Conservation (phyloP, 2,329 filamentous ascomycete species). For the Fusarium longipes region DNA sequence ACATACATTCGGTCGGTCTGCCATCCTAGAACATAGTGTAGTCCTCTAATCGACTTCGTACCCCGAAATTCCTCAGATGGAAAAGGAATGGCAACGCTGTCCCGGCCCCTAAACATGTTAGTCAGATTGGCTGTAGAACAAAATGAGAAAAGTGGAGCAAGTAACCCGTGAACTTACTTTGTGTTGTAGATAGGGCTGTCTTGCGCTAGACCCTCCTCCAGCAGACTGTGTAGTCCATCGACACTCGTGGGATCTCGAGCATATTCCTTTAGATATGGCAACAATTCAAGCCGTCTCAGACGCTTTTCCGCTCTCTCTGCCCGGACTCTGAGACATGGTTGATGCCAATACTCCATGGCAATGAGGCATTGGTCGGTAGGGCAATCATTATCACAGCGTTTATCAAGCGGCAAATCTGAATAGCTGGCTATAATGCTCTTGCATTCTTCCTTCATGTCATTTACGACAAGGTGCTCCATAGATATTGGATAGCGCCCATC, state of each 20-base stretch:
- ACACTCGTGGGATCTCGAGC: neutral
- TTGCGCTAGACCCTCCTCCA: neutral
- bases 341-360: neutral
- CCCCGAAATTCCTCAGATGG: neutral
- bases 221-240: neutral
- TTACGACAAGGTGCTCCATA: neutral
- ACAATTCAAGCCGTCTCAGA: neutral
- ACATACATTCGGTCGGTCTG: neutral
- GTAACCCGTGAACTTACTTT: neutral
- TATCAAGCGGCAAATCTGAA: neutral
- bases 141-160: neutral
- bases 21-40: neutral
- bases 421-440: neutral
- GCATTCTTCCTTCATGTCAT: neutral
- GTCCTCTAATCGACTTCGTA: neutral
- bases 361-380: neutral
- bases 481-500: neutral
- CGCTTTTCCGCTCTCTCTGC: neutral
- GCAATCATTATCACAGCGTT: neutral
- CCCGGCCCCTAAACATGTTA: neutral
- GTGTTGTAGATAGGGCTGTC: neutral
- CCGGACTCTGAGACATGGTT: neutral
- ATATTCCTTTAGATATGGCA: neutral
- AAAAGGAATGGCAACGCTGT: neutral
- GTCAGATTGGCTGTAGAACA: neutral